Conservation (phyloP, 2,329 filamentous ascomycete genomes). For the Fusarium newnesense region DNA sequence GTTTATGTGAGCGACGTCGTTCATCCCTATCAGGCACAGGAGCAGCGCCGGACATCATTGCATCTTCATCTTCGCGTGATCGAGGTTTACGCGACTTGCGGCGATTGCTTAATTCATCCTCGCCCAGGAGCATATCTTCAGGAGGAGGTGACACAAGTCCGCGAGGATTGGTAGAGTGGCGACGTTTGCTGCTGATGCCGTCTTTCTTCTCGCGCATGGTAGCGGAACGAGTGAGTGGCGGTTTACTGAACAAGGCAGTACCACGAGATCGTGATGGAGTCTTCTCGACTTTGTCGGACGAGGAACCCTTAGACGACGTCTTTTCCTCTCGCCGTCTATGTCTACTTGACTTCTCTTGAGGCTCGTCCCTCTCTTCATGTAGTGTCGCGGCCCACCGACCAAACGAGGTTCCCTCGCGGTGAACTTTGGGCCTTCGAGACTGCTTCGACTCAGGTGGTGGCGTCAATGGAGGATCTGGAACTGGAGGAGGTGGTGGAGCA, state of each 20-base stretch:
- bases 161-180: conserved; percentile 72
- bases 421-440: conserved; percentile 77
- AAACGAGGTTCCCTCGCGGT: conserved; percentile 78
- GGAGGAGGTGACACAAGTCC: conserved; percentile 78
- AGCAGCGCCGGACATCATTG: conserved; percentile 59
- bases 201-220: conserved; percentile 73
- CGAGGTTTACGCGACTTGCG: conserved; percentile 55
- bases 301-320: conserved; percentile 73
- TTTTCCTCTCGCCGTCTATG: conserved; percentile 72
- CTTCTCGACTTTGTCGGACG: conserved; percentile 74
- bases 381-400: conserved; percentile 74
- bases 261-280: conserved; percentile 64
- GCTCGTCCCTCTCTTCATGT: conserved; percentile 59
- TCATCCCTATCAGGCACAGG: conserved; percentile 45
- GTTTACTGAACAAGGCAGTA: conserved; percentile 74
- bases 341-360: conserved; percentile 67
- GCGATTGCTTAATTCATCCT: conserved; percentile 55
- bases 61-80: conserved; percentile 52
- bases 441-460: conserved; percentile 67
- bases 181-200: conserved; percentile 66
- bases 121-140: conserved; percentile 74
- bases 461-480: conserved; percentile 58
- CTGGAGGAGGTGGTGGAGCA: conserved; percentile 53
- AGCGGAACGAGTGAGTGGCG: conserved; percentile 74
- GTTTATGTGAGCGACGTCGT: conserved; percentile 57